A percentile compares a stretch with the other conserved stretches of the same genome.
Conservation (phyloP, 2,329 filamentous ascomycete species). For the Fusarium torulosum region DNA sequence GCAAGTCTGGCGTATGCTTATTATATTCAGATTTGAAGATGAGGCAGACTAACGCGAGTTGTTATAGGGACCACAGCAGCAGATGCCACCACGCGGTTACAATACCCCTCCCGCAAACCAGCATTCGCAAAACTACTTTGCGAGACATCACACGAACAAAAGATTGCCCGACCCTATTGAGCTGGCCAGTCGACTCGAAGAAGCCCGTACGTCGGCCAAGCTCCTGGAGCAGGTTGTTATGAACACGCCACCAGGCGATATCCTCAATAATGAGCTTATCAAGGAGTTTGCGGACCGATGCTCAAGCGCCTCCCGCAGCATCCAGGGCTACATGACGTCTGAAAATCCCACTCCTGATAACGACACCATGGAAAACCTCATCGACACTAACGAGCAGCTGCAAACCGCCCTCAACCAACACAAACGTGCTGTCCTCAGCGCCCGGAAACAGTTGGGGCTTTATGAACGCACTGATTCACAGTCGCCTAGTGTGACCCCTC, state of each 20-base stretch:
- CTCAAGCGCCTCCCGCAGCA: slow-evolving; percentile 80
- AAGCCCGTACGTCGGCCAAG: slow-evolving; percentile 90
- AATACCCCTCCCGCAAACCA: slow-evolving; percentile 46
- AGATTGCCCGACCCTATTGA: slow-evolving; percentile 77
- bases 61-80: slow-evolving; percentile 41
- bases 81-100: slow-evolving; percentile 28
- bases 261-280: slow-evolving; percentile 87
- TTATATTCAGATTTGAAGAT: neutral
- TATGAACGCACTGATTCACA: slow-evolving; percentile 48
- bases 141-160: slow-evolving; percentile 62
- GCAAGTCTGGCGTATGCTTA: slow-evolving; percentile 62
- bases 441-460: slow-evolving; percentile 66
- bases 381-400: slow-evolving; percentile 94
- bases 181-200: slow-evolving; percentile 85
- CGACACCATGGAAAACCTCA: slow-evolving; percentile 91
- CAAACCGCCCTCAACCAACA: slow-evolving; percentile 85
- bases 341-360: slow-evolving; percentile 87
- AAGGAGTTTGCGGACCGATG: slow-evolving; percentile 93
- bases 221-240: slow-evolving; percentile 92
- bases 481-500: slow-evolving; percentile 47
- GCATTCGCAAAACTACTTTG: slow-evolving; percentile 69
- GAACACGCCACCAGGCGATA: slow-evolving; percentile 81
- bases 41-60: slow-evolving; percentile 25
- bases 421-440: slow-evolving; percentile 80
- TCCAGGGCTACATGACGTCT: slow-evolving; percentile 87